Percentiles rank a stretch among this genome's conserved stretches.
These are phyloP conservation scores for Fraxinus baroniana DNA, from an alignment of 305 asterid genomes.

Conservation along the genomic window DNA sequence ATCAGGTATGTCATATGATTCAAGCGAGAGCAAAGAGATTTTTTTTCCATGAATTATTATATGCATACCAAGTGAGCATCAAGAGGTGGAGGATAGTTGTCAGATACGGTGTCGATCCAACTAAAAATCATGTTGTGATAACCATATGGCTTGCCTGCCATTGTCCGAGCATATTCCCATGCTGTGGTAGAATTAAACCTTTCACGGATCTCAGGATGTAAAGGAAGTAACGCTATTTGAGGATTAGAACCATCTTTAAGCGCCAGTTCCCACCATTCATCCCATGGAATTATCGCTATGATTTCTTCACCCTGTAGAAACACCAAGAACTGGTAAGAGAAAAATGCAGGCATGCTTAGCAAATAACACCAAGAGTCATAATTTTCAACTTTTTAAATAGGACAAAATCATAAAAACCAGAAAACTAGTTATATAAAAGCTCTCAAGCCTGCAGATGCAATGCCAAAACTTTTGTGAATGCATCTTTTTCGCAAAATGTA, in stretches of 20 bases:
- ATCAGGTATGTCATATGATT: background rate
- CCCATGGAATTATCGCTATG: constrained; percentile 84
- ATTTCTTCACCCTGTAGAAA: constrained; percentile 87
- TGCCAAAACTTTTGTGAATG: background rate
- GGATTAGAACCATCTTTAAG: constrained; percentile 90
- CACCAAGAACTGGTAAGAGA: constrained; percentile 17
- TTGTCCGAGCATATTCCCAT: constrained; percentile 84
- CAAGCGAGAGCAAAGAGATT: background rate
- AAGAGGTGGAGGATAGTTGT: constrained; percentile 95
- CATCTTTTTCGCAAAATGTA: background rate
- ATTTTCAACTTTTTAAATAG: background rate
- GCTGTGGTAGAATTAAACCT: constrained; percentile 75
- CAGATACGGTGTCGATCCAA: constrained; percentile 91
- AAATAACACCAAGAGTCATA: background rate
- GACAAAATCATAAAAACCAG: background rate
- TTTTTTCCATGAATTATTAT: background rate
- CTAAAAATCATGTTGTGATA: constrained; percentile 98
- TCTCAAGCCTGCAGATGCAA: background rate
- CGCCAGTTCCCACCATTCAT: constrained; percentile 89
- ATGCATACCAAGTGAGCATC: constrained; percentile 96
- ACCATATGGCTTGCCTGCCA: constrained; percentile 96
- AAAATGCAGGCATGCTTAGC: constrained; percentile 10
- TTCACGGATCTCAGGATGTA: constrained; percentile 81
- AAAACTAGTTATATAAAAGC: background rate
- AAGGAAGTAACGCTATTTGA: constrained; percentile 79